Evolutionary conservation across 1,284 basidiomycete genomes (phyloP).

Genomic region (Trametes sp.): DNA sequence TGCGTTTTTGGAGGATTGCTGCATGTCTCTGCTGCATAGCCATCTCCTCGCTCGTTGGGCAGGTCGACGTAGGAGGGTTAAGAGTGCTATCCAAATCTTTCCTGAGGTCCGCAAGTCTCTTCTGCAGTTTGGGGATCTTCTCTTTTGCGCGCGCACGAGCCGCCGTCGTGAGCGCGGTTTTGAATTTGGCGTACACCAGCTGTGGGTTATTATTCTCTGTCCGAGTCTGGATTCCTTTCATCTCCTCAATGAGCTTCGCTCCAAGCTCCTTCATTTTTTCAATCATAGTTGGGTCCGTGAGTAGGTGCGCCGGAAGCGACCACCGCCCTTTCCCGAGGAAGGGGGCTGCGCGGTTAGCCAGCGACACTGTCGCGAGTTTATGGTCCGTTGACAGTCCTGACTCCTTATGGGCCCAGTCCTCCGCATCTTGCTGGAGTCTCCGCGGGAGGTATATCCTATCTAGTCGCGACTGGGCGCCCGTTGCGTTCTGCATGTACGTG

Average conservation of each 20-base stretch:
- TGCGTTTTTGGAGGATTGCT: not conserved
- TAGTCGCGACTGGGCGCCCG: not conserved
- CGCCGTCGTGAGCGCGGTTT: not conserved
- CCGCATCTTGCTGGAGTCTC: not conserved
- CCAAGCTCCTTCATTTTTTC: not conserved
- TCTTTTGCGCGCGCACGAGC: not conserved
- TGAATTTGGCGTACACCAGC: not conserved
- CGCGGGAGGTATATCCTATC: not conserved
- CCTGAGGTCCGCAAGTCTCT: not conserved
- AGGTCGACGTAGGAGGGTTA: not conserved
- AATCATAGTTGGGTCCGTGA: not conserved
- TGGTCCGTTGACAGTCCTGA: not conserved
- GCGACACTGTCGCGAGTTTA: not conserved
- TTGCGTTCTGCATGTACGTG: not conserved
- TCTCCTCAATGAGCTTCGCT: not conserved
- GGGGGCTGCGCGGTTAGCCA: not conserved
- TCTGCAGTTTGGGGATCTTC: not conserved
- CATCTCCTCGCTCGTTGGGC: not conserved
- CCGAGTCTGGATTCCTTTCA: not conserved
- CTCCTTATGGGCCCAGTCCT: not conserved
- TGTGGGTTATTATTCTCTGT: not conserved
- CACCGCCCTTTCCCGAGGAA: not conserved
- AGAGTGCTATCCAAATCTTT: not conserved
- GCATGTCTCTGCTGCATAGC: not conserved
- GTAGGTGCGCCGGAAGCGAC: not conserved